Evolutionary conservation across 169 alveolate genomes (phyloP).

Genomic region (Plasmodium cynomolgi): DNA sequence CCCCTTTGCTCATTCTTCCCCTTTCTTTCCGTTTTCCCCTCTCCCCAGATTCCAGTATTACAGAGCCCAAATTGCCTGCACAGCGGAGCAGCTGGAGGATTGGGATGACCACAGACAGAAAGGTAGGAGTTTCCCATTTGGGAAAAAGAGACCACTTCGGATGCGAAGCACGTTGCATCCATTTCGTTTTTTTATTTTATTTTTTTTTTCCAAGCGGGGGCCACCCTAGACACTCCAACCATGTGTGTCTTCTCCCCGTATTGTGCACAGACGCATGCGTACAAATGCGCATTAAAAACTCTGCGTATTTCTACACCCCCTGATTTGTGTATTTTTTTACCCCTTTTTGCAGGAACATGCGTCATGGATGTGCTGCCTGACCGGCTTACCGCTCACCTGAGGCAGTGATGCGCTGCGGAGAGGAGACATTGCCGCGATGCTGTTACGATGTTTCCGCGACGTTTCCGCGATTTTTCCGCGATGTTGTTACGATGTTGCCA

Average conservation of each 20-base stretch:
- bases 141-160: not conserved
- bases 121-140: constrained; percentile 2
- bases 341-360: constrained; percentile 36
- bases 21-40: not conserved
- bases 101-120: constrained; percentile 67
- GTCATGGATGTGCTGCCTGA: constrained; percentile 60
- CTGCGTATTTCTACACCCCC: not conserved
- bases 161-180: not conserved
- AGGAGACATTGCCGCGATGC: not conserved
- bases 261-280: not conserved
- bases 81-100: constrained; percentile 80
- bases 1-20: not conserved
- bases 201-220: not conserved
- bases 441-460: not conserved
- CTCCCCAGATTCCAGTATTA: constrained; percentile 82
- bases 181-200: not conserved
- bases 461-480: not conserved
- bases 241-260: not conserved
- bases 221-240: not conserved
- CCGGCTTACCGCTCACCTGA: constrained; percentile 53
- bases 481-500: not conserved
- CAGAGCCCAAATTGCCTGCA: constrained; percentile 85
- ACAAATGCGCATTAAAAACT: not conserved
- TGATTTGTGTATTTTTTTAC: too few species aligned
- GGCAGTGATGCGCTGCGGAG: constrained; percentile 13